phyloP scores from a whole-genome alignment of 176 grass and related monocot species.

The Melocanna baccifera region DNA sequence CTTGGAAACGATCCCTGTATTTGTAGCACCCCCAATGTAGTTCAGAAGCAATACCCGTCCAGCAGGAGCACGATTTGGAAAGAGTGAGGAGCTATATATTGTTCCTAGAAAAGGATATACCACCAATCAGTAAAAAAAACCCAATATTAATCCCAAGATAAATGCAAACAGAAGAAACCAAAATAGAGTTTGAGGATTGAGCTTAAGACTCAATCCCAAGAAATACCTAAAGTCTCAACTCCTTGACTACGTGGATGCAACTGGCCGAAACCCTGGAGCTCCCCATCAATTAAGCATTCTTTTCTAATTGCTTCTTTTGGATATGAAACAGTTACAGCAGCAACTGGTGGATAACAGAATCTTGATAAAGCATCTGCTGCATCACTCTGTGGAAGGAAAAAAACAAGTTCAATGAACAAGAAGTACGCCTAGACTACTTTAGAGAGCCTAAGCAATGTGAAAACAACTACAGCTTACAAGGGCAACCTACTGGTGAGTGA shows the following conservation, averaged over 20 bases:
- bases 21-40: slow-evolving; percentile 89
- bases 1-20: slow-evolving; percentile 86
- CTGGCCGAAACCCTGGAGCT: slow-evolving; percentile 91
- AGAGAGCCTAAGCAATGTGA: neutral
- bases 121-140: neutral
- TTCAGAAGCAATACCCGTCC: slow-evolving; percentile 91
- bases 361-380: slow-evolving; percentile 80
- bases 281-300: slow-evolving; percentile 80
- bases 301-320: slow-evolving; percentile 74
- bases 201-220: neutral
- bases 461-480: slow-evolving; percentile 1
- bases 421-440: slow-evolving; percentile 12
- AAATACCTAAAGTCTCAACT: slow-evolving; percentile 87
- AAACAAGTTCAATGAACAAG: slow-evolving; percentile 20
- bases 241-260: slow-evolving; percentile 93
- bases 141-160: neutral
- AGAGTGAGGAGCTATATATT: slow-evolving; percentile 91
- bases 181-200: neutral
- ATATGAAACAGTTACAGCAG: slow-evolving; percentile 92
- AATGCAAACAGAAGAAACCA: neutral
- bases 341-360: slow-evolving; percentile 95
- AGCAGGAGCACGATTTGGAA: slow-evolving; percentile 84
- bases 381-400: slow-evolving; percentile 39
- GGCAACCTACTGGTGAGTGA: neutral
- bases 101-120: slow-evolving; percentile 56